Conservation (phyloP, 2,329 filamentous ascomycete species). For the Bretziella fagacearum region DNA sequence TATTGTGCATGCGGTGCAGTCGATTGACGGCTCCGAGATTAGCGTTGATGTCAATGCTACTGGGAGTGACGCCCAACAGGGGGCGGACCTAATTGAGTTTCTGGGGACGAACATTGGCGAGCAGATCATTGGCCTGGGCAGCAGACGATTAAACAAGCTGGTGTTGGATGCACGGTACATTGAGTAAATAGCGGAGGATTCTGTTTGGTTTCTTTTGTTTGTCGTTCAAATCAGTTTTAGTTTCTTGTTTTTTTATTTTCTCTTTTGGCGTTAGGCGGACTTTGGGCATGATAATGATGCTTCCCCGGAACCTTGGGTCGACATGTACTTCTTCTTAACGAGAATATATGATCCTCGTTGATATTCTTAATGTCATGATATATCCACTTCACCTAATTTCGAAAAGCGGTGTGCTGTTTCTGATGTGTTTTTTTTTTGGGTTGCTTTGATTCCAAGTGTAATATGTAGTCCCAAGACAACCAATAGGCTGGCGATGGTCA, state of each 20-base stretch:
- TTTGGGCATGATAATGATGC: not conserved
- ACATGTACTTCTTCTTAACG: not conserved
- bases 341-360: not conserved
- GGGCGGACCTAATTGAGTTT: conserved; percentile 34
- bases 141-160: conserved; percentile 31
- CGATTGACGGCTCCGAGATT: conserved; percentile 24
- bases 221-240: not conserved
- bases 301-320: not conserved
- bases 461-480: not conserved
- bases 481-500: not conserved
- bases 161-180: conserved; percentile 39
- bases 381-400: not conserved
- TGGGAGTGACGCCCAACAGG: conserved; percentile 21
- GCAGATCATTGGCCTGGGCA: conserved; percentile 29
- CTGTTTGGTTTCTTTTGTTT: not conserved
- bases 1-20: conserved; percentile 36
- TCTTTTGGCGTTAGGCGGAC: not conserved
- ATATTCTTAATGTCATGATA: not conserved
- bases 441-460: too few species aligned
- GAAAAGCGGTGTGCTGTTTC: too few species aligned
- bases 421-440: not conserved
- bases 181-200: conserved; percentile 19
- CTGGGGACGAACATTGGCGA: conserved; percentile 37
- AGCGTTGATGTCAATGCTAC: conserved; percentile 4
- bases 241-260: not conserved